phyloP scores from a whole-genome alignment of 768 basidiomycete genomes.

The Sutorius australiensis region DNA sequence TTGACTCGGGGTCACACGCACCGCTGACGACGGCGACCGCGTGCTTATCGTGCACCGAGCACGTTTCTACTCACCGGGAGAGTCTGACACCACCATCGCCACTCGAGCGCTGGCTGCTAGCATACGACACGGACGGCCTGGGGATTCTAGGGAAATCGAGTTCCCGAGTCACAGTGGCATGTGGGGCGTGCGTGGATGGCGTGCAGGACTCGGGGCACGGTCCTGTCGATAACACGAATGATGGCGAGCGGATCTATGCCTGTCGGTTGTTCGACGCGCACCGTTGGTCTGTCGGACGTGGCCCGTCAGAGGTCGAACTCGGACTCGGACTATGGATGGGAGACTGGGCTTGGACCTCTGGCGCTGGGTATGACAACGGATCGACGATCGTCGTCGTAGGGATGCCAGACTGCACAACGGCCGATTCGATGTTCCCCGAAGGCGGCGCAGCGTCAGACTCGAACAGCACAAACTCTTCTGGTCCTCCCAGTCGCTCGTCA shows the following conservation, averaged over 20 bases:
- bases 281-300: neutral
- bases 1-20: neutral
- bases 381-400: neutral
- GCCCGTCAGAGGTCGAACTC: neutral
- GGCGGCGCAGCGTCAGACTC: neutral
- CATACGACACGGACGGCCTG: no score
- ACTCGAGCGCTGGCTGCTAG: no score
- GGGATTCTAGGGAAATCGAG: no score
- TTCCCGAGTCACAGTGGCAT: neutral
- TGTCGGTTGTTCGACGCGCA: neutral
- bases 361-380: neutral
- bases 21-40: neutral
- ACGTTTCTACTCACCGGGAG: neutral
- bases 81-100: neutral
- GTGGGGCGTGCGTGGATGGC: neutral
- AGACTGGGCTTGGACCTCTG: no score
- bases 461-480: neutral
- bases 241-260: neutral
- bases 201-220: neutral
- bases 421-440: neutral
- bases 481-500: neutral
- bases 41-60: neutral
- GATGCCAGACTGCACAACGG: neutral
- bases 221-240: neutral
- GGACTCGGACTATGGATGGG: no score